These are phyloP conservation scores for Corynespora cassiicola DNA, from an alignment of 2,329 filamentous ascomycete genomes.

Conservation along the genomic window DNA sequence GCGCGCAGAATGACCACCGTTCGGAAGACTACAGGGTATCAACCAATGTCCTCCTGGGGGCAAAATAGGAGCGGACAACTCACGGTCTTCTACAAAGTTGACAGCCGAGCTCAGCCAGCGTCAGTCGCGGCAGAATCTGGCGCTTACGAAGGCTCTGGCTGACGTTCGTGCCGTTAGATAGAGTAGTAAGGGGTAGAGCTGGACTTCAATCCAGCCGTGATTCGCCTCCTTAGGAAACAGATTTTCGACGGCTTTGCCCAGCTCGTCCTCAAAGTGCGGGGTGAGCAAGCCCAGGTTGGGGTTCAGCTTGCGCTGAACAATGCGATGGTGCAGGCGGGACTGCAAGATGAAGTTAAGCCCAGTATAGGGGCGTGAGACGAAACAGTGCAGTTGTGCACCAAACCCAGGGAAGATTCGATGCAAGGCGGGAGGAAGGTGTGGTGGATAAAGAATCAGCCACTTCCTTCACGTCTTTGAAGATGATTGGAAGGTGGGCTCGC, in stretches of 20 bases:
- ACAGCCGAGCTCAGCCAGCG: slow-evolving; percentile 8
- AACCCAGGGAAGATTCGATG: too few species aligned
- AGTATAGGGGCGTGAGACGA: too few species aligned
- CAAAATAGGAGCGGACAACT: not conserved
- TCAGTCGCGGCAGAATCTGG: slow-evolving; percentile 4
- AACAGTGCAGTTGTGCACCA: too few species aligned
- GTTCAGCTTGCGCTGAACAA: slow-evolving; percentile 11
- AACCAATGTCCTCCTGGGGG: not conserved
- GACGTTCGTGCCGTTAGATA: slow-evolving; percentile 1
- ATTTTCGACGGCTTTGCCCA: not conserved
- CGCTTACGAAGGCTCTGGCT: slow-evolving; percentile 8
- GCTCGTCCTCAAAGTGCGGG: slow-evolving; percentile 5
- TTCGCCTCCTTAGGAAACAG: slow-evolving; percentile 1
- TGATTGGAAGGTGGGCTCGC: too few species aligned
- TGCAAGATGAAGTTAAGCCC: slow-evolving; percentile 11
- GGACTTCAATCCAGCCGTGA: slow-evolving; percentile 8
- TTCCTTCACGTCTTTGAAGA: too few species aligned
- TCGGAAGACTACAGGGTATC: slow-evolving; percentile 9
- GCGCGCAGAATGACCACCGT: slow-evolving; percentile 12
- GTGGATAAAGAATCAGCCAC: too few species aligned
- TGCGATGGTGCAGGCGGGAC: slow-evolving; percentile 4
- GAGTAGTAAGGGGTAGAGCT: slow-evolving; percentile 4
- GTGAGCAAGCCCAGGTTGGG: slow-evolving; percentile 5
- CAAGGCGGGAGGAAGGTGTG: too few species aligned
- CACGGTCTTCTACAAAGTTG: slow-evolving; percentile 11